phyloP scores from a whole-genome alignment of 345 rosid species.

The Punica granatum region DNA sequence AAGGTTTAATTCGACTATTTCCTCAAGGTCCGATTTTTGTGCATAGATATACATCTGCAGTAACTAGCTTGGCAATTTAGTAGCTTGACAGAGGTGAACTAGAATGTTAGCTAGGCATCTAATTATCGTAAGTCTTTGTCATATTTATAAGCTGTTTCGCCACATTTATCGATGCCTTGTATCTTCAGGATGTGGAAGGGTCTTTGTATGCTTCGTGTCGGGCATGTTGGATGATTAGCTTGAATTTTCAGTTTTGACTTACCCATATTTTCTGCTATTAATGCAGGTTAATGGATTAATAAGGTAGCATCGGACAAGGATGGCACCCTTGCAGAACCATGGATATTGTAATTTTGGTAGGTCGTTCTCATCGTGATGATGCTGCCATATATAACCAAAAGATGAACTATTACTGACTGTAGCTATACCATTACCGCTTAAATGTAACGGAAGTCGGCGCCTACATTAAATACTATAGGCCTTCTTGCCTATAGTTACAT shows the following conservation, averaged over 20 bases:
- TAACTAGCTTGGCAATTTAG: too few species aligned
- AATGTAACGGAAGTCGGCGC: not conserved
- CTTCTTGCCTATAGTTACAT: too few species aligned
- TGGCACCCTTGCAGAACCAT: too few species aligned
- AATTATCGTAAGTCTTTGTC: too few species aligned
- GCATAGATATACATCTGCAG: too few species aligned
- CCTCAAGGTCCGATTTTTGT: not conserved
- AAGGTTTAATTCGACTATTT: not conserved
- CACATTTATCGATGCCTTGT: not conserved
- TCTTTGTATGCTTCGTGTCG: not conserved
- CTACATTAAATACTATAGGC: too few species aligned
- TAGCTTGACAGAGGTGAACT: too few species aligned
- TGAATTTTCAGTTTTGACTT: not conserved
- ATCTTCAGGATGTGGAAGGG: too few species aligned
- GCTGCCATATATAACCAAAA: not conserved
- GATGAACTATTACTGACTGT: not conserved
- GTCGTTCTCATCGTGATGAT: not conserved
- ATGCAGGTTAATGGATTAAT: not conserved
- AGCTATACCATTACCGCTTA: not conserved
- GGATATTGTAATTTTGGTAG: too few species aligned
- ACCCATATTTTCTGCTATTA: not conserved
- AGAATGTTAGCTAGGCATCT: too few species aligned
- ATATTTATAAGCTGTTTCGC: not conserved
- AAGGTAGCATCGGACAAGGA: not conserved
- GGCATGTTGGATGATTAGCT: not conserved